Conservation (phyloP, 805 yeast genomes). For the Yamadazyma endophytica region DNA sequence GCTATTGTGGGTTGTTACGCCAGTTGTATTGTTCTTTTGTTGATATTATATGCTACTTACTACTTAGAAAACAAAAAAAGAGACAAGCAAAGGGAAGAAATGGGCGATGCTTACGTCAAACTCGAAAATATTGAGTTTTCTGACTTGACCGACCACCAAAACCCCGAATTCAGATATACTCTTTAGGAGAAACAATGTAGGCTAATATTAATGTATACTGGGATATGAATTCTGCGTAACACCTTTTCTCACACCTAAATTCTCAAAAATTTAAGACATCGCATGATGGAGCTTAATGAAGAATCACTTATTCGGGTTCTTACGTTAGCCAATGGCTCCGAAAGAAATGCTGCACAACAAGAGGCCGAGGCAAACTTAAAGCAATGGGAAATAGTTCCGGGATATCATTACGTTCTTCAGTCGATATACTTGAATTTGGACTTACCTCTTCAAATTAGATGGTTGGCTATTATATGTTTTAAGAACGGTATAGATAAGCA, state of each 20-base stretch:
- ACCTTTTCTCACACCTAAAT: too few species aligned
- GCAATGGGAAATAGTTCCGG: conserved; percentile 62
- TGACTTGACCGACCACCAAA: conserved; percentile 51
- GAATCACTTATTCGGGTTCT: conserved; percentile 24
- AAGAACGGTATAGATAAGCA: conserved; percentile 82
- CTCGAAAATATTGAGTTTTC: conserved; percentile 42
- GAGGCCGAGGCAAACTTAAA: conserved; percentile 68
- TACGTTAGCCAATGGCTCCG: conserved; percentile 31
- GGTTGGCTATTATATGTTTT: conserved; percentile 84
- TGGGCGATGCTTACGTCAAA: conserved; percentile 13
- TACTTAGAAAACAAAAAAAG: conserved; percentile 32
- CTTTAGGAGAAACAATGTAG: too few species aligned
- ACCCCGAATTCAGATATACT: conserved; percentile 49
- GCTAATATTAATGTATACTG: too few species aligned
- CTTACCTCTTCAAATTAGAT: conserved; percentile 62
- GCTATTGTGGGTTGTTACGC: conserved; percentile 28
- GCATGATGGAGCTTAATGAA: conserved; percentile 10
- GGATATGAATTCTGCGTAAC: too few species aligned
- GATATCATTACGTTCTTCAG: conserved; percentile 56
- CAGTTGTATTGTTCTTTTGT: conserved; percentile 21
- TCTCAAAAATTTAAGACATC: conserved; percentile 1
- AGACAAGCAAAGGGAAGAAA: conserved; percentile 15
- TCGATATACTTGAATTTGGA: conserved; percentile 55
- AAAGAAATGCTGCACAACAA: conserved; percentile 49
- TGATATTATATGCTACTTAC: conserved; percentile 21